Evolutionary conservation across 2,329 filamentous ascomycete species (phyloP).

Genomic region (Aspergillus spinulosporus): DNA sequence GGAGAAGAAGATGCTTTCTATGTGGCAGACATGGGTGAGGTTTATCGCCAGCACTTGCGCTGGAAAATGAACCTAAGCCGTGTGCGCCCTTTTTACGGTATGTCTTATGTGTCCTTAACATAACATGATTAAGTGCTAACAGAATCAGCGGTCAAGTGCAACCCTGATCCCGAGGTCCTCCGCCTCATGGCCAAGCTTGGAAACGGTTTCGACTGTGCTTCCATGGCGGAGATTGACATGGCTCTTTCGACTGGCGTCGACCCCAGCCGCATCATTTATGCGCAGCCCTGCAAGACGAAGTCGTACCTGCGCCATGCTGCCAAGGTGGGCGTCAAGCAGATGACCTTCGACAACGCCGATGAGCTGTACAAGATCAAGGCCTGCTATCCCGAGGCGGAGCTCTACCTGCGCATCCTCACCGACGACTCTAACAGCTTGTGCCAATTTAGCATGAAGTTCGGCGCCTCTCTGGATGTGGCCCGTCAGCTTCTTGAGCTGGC

Average conservation of each 20-base stretch:
- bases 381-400: slow-evolving; percentile 82
- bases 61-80: slow-evolving; percentile 94
- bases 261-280: slow-evolving; percentile 93
- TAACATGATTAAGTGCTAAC: not conserved
- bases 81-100: slow-evolving; percentile 95
- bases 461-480: slow-evolving; percentile 81
- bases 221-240: slow-evolving; percentile 94
- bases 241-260: slow-evolving; percentile 80
- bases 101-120: slow-evolving; percentile 34
- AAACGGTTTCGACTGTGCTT: slow-evolving; percentile 96
- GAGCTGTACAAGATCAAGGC: slow-evolving; percentile 98
- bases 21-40: slow-evolving; percentile 94
- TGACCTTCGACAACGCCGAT: slow-evolving; percentile 99
- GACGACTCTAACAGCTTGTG: slow-evolving; percentile 94
- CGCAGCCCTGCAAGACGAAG: slow-evolving; percentile 99
- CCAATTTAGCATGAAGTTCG: slow-evolving; percentile 96
- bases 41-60: slow-evolving; percentile 96
- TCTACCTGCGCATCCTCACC: slow-evolving; percentile 91
- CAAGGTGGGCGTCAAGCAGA: slow-evolving; percentile 83
- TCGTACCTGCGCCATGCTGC: slow-evolving; percentile 93
- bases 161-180: slow-evolving; percentile 87
- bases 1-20: slow-evolving; percentile 98
- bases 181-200: slow-evolving; percentile 84
- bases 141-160: slow-evolving; percentile 87
- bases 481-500: slow-evolving; percentile 76